phyloP scores from a whole-genome alignment of 768 basidiomycete species.

The Lactarius psammicola region DNA sequence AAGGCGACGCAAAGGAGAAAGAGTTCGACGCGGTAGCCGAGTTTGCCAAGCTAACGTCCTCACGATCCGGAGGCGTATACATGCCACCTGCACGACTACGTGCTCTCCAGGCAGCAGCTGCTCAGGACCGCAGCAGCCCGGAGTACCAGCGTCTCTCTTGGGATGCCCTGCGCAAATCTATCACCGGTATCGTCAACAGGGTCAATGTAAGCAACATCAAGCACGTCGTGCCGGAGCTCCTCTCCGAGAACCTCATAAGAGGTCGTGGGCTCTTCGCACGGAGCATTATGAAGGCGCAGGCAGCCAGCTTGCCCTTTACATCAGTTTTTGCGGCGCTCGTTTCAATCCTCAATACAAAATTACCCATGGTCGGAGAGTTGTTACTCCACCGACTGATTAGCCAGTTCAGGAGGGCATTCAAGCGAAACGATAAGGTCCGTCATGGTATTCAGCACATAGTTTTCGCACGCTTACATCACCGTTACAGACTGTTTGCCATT shows the following conservation, averaged over 20 bases:
- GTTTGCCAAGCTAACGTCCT: conserved; percentile 79
- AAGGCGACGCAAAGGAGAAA: conserved; percentile 38
- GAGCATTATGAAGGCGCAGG: conserved; percentile 97
- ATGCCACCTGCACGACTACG: conserved; percentile 92
- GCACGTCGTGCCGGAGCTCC: conserved; percentile 85
- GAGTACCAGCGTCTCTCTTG: conserved; percentile 96
- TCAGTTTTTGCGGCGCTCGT: conserved; percentile 95
- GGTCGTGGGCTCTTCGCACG: conserved; percentile 91
- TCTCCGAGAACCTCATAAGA: conserved; percentile 89
- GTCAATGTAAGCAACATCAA: conserved; percentile 98
- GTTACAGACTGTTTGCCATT: conserved; percentile 84
- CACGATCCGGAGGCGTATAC: conserved; percentile 92
- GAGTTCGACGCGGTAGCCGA: conserved; percentile 77
- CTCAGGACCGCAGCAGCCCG: conserved; percentile 73
- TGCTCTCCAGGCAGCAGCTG: conserved; percentile 83
- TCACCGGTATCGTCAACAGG: conserved; percentile 99
- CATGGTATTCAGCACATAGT: background rate
- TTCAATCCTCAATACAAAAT: conserved; percentile 93
- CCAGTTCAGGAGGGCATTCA: conserved; percentile 93
- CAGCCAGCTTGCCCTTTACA: conserved; percentile 95
- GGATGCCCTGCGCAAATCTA: conserved; percentile 96
- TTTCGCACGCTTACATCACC: conserved; percentile 13
- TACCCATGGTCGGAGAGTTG: conserved; percentile 94
- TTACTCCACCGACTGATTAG: conserved; percentile 85
- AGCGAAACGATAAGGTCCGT: conserved; percentile 94